phyloP scores from a whole-genome alignment of 768 basidiomycete species.

The Mycena vitilis region DNA sequence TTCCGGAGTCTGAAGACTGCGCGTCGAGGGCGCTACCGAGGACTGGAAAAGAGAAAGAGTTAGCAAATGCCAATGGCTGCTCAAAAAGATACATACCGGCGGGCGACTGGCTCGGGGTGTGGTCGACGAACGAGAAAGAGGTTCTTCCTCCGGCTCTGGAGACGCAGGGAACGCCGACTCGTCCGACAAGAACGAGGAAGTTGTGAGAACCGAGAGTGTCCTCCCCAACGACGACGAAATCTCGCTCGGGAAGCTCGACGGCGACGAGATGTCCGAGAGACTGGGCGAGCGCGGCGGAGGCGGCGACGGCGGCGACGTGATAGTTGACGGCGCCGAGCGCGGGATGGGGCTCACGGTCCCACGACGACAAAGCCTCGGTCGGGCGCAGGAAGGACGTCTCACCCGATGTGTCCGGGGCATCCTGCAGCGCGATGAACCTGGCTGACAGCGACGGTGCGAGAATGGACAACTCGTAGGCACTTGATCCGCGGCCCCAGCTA shows the following conservation, averaged over 20 bases:
- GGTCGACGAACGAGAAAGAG: slow-evolving; percentile 22
- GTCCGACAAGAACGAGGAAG: slow-evolving; percentile 34
- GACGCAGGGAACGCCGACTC: slow-evolving; percentile 8
- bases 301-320: slow-evolving; percentile 42
- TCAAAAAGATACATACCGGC: slow-evolving; percentile 40
- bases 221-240: slow-evolving; percentile 30
- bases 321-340: slow-evolving; percentile 38
- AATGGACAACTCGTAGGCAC: slow-evolving; percentile 83
- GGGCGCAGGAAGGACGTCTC: slow-evolving; percentile 83
- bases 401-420: slow-evolving; percentile 72
- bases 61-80: not conserved
- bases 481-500: slow-evolving; percentile 72
- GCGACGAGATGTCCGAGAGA: slow-evolving; percentile 34
- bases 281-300: slow-evolving; percentile 37
- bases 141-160: slow-evolving; percentile 13
- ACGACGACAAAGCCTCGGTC: slow-evolving; percentile 57
- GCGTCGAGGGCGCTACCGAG: slow-evolving; percentile 46
- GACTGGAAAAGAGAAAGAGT: slow-evolving; percentile 40
- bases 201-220: slow-evolving; percentile 29
- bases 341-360: slow-evolving; percentile 59
- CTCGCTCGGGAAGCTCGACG: slow-evolving; percentile 23
- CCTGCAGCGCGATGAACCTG: slow-evolving; percentile 63
- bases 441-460: slow-evolving; percentile 77
- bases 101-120: slow-evolving; percentile 39
- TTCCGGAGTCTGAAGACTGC: slow-evolving; percentile 52